A percentile compares a stretch with the other conserved stretches of the same genome.
Evolutionary conservation across 2,329 filamentous ascomycete species (phyloP).

Genomic region (Fusarium sp.): DNA sequence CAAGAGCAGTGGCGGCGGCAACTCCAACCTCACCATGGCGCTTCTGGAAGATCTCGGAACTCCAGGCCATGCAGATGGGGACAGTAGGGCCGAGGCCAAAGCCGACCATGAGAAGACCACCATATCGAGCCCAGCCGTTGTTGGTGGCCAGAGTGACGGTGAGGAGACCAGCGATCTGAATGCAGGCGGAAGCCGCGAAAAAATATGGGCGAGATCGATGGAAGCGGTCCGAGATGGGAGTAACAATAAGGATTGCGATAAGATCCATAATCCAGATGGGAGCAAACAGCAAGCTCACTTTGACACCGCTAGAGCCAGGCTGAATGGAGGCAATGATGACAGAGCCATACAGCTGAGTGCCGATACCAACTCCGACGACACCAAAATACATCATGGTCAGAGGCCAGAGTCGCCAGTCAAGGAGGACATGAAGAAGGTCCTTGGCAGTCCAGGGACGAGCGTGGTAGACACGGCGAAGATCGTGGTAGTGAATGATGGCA

Average conservation of each 20-base stretch:
- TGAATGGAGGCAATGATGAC: constrained; percentile 87
- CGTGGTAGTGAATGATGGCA: constrained; percentile 83
- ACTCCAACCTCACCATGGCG: constrained; percentile 93
- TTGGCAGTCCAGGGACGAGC: constrained; percentile 75
- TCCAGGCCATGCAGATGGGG: constrained; percentile 95
- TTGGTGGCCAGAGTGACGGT: constrained; percentile 78
- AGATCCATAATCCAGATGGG: constrained; percentile 96
- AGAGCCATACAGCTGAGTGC: constrained; percentile 87
- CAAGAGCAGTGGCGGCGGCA: constrained; percentile 84
- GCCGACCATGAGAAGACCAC: constrained; percentile 87
- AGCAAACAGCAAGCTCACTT: constrained; percentile 85
- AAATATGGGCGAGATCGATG: constrained; percentile 82
- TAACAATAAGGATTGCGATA: constrained; percentile 85
- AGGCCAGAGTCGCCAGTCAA: constrained; percentile 91
- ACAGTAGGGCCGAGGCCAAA: constrained; percentile 92
- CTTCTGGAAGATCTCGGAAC: constrained; percentile 87
- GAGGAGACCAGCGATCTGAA: constrained; percentile 86
- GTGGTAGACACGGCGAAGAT: constrained; percentile 84
- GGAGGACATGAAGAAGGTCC: constrained; percentile 76
- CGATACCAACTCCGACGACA: constrained; percentile 91
- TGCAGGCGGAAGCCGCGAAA: constrained; percentile 78
- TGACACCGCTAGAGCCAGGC: constrained; percentile 75
- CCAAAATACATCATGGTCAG: constrained; percentile 93
- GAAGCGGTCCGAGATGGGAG: constrained; percentile 88
- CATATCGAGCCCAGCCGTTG: constrained; percentile 85